phyloP scores from a whole-genome alignment of 257 asterid genomes.

The Knoxia roxburghii region DNA sequence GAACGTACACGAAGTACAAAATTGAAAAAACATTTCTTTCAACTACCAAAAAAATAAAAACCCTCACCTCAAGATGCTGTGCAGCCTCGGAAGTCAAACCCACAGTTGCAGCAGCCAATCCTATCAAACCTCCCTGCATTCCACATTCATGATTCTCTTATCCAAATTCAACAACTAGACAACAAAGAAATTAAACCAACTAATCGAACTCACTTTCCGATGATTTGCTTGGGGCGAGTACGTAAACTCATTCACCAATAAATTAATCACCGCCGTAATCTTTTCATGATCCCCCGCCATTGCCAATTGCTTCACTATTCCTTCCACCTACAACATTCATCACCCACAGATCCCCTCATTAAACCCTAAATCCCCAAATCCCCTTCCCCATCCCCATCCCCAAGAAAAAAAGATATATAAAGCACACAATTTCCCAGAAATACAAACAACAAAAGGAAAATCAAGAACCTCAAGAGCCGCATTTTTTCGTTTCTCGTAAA shows the following conservation, averaged over 20 bases:
- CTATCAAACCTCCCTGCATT: slow-evolving; percentile 89
- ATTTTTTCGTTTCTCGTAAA: slow-evolving; percentile 95
- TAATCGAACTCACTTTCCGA: slow-evolving; percentile 64
- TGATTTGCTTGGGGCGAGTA: slow-evolving; percentile 89
- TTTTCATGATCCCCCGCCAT: slow-evolving; percentile 73
- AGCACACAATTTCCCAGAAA: background rate
- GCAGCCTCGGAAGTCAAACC: slow-evolving; percentile 90
- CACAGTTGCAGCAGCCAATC: slow-evolving; percentile 98
- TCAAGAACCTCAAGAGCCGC: slow-evolving; percentile 85
- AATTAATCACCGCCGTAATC: slow-evolving; percentile 69
- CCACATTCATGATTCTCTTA: slow-evolving; percentile 1
- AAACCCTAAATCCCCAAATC: slow-evolving; percentile 36
- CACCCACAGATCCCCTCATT: slow-evolving; percentile 12
- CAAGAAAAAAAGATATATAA: background rate
- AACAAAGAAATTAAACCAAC: background rate
- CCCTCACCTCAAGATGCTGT: slow-evolving; percentile 85
- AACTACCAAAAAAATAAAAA: no score
- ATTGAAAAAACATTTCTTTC: no score
- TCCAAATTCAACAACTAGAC: slow-evolving; percentile 3
- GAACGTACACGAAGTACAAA: no score
- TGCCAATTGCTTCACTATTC: slow-evolving; percentile 82
- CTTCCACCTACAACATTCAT: slow-evolving; percentile 63
- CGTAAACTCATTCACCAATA: slow-evolving; percentile 70
- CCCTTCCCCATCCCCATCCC: background rate
- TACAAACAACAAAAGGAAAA: background rate